Conservation (phyloP, 495 filamentous ascomycete species). For the Penicillium cosmopolitanum region DNA sequence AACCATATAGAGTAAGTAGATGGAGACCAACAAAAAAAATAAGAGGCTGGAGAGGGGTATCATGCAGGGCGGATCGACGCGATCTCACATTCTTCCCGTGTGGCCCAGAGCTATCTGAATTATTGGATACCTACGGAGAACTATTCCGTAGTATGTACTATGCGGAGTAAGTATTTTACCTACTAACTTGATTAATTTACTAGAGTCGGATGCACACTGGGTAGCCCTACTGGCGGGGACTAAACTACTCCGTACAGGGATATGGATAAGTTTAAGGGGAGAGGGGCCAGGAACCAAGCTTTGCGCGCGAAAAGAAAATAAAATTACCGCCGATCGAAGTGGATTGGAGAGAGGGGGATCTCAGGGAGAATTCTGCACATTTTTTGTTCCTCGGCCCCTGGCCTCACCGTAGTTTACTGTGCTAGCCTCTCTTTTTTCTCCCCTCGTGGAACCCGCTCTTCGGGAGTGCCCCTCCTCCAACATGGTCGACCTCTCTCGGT, state of each 20-base stretch:
- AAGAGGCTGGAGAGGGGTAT: not conserved
- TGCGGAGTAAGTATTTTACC: too few species aligned
- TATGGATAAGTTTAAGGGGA: not conserved
- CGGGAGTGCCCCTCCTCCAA: slow-evolving; percentile 6
- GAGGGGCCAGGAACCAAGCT: slow-evolving; percentile 17
- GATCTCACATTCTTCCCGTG: slow-evolving; percentile 12
- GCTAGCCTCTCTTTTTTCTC: slow-evolving; percentile 7
- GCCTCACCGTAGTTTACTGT: slow-evolving; percentile 30
- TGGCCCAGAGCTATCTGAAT: not conserved
- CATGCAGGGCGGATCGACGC: slow-evolving; percentile 13
- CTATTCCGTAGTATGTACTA: not conserved
- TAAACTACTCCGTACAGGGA: not conserved
- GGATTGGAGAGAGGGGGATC: slow-evolving; percentile 3
- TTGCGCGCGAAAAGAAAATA: not conserved
- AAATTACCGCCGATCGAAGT: slow-evolving; percentile 11
- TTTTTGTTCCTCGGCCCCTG: slow-evolving; percentile 8
- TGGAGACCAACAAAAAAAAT: too few species aligned
- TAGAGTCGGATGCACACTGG: not conserved
- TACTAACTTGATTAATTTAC: not conserved
- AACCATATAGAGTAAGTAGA: too few species aligned
- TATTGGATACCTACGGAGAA: not conserved
- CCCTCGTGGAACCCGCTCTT: slow-evolving; percentile 18
- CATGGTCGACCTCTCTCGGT: slow-evolving; percentile 14
- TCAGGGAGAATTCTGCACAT: slow-evolving; percentile 3
- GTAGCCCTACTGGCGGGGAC: slow-evolving; percentile 23